These are phyloP conservation scores for Talaromyces sp. DNA, from an alignment of 2,329 filamentous ascomycete genomes.

Conservation along the genomic window DNA sequence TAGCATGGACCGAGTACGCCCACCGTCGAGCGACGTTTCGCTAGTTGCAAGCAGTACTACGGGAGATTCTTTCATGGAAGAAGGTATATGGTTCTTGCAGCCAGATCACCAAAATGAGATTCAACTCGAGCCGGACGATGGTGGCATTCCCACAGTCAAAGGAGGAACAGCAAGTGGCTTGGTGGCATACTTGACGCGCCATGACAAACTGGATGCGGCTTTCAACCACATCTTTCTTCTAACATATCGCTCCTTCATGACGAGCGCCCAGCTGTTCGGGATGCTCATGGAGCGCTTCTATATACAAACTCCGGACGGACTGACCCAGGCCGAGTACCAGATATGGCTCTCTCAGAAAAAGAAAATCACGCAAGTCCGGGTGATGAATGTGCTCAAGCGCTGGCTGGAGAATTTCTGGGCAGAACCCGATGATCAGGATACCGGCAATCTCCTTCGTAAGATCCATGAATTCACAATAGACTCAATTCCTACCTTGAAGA, in stretches of 20 bases:
- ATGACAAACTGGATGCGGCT: conserved; percentile 82
- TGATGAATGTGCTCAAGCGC: conserved; percentile 90
- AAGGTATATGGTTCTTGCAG: background rate
- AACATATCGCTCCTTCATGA: conserved; percentile 87
- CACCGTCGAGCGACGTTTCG: background rate
- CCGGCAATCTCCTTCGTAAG: conserved; percentile 71
- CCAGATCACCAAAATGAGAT: conserved; percentile 1
- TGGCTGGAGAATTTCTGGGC: conserved; percentile 98
- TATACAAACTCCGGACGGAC: conserved; percentile 75
- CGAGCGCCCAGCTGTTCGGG: conserved; percentile 79
- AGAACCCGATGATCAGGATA: conserved; percentile 64
- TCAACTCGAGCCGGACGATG: background rate
- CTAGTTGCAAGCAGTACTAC: background rate
- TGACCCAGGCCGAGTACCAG: conserved; percentile 66
- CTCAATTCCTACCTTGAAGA: background rate
- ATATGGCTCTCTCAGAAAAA: conserved; percentile 84
- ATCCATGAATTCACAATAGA: conserved; percentile 71
- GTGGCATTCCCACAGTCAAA: conserved; percentile 13
- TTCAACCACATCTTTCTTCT: conserved; percentile 95
- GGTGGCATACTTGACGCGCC: conserved; percentile 86
- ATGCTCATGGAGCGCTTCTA: conserved; percentile 81
- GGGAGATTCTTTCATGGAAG: background rate
- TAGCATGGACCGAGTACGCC: background rate
- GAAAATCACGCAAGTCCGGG: conserved; percentile 81
- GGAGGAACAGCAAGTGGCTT: conserved; percentile 72